phyloP scores from a whole-genome alignment of 257 asterid genomes.

The Solanum etuberosum region DNA sequence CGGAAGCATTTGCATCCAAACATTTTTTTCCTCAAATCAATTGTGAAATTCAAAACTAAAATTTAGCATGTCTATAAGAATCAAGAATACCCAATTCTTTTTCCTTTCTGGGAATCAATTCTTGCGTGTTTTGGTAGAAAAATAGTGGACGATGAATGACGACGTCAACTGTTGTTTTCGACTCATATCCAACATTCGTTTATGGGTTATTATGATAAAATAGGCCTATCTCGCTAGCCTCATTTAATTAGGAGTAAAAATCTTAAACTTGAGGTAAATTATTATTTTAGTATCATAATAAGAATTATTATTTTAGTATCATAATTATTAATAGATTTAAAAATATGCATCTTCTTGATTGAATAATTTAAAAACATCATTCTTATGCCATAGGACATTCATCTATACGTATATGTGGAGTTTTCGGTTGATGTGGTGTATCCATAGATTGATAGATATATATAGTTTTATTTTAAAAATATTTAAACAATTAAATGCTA shows the following conservation, averaged over 20 bases:
- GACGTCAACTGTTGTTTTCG: background rate
- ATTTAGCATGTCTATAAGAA: background rate
- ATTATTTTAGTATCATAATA: too few relatives aligned
- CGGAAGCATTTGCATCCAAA: constrained; percentile 37
- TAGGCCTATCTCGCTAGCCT: background rate
- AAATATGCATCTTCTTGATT: too few relatives aligned
- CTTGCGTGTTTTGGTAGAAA: background rate
- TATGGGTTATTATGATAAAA: background rate
- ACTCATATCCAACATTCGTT: background rate
- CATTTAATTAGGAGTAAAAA: background rate
- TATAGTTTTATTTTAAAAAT: too few relatives aligned
- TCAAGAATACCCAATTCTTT: background rate
- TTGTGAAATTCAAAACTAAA: background rate
- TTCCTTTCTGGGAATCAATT: background rate
- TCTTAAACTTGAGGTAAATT: too few relatives aligned
- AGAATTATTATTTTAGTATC: too few relatives aligned
- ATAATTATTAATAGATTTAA: too few relatives aligned
- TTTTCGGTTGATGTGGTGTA: too few relatives aligned
- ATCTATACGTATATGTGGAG: too few relatives aligned
- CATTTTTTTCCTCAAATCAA: background rate
- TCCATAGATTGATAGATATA: too few relatives aligned
- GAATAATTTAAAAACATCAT: too few relatives aligned
- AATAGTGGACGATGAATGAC: background rate
- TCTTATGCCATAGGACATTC: too few relatives aligned
- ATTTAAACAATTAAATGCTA: too few relatives aligned